phyloP scores from a whole-genome alignment of 306 rosid genomes.

The Potentilla sterilis region DNA sequence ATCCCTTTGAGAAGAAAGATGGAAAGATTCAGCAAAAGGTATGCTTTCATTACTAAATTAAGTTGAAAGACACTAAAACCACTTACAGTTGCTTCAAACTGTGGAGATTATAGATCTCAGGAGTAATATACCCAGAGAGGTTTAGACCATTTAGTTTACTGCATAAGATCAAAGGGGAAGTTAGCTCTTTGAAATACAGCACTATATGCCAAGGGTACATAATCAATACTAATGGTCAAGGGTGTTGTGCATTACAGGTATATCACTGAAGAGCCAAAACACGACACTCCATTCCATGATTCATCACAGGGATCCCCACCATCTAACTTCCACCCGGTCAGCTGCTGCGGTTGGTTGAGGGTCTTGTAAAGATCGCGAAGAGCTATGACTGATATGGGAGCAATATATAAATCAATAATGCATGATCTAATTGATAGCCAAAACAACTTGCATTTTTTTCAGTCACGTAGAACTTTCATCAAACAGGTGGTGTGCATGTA shows the following conservation, averaged over 20 bases:
- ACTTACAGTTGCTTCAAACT: constrained; percentile 73
- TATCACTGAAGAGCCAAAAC: constrained; percentile 72
- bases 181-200: constrained; percentile 14
- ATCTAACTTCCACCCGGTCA: constrained; percentile 61
- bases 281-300: constrained; percentile 82
- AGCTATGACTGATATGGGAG: constrained; percentile 46
- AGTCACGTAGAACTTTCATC: constrained; percentile 1
- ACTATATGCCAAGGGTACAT: constrained; percentile 3
- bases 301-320: constrained; percentile 82
- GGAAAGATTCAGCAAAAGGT: constrained; percentile 10
- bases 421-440: neutral
- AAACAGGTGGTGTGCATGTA: neutral
- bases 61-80: neutral
- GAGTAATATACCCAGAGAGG: constrained; percentile 71
- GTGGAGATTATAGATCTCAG: constrained; percentile 53
- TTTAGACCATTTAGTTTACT: constrained; percentile 76
- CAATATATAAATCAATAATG: neutral
- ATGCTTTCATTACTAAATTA: constrained; percentile 1
- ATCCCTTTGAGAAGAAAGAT: constrained; percentile 56
- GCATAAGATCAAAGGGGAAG: constrained; percentile 26
- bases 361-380: constrained; percentile 61
- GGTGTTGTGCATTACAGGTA: constrained; percentile 52
- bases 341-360: constrained; percentile 52
- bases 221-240: neutral
- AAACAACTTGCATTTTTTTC: neutral